Conservation (phyloP, 768 basidiomycete genomes). For the Neoboletus brunneissimus region DNA sequence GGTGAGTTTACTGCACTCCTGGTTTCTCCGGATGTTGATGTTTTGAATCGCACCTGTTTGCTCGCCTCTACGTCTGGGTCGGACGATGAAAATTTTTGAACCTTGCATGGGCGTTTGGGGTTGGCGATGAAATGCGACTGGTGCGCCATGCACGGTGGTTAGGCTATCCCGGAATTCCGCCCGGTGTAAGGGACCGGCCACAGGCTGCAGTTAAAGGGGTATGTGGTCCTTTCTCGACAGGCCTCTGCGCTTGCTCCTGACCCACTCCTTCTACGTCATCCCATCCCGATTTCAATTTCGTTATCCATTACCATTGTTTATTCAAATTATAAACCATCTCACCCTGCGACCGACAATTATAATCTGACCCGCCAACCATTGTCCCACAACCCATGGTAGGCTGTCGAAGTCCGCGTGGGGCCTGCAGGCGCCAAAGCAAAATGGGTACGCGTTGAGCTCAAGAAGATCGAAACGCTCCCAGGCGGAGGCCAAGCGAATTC, state of each 20-base stretch:
- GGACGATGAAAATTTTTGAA: neutral
- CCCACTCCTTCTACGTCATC: neutral
- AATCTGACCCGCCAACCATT: neutral
- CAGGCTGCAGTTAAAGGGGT: conserved; percentile 87
- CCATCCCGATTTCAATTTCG: conserved; percentile 2
- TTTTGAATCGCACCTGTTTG: neutral
- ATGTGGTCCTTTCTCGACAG: conserved; percentile 34
- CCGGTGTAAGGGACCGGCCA: conserved; percentile 68
- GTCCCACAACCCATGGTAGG: conserved; percentile 40
- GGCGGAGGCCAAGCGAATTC: conserved; percentile 66
- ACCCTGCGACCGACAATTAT: conserved; percentile 5
- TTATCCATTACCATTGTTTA: neutral
- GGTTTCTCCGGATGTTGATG: neutral
- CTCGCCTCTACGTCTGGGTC: neutral
- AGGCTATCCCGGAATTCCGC: conserved; percentile 89
- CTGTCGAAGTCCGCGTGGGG: conserved; percentile 80
- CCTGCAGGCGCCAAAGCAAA: conserved; percentile 80
- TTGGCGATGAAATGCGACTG: conserved; percentile 8
- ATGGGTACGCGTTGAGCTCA: conserved; percentile 88
- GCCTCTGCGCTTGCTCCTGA: conserved; percentile 1
- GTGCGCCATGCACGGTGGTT: conserved; percentile 15
- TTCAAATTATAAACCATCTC: neutral
- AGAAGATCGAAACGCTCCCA: conserved; percentile 84
- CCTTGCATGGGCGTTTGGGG: neutral
- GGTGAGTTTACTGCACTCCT: conserved; percentile 41